These are phyloP conservation scores for Cryptococcus sp. DNA, from an alignment of 1,284 basidiomycete species.

Conservation along the genomic window DNA sequence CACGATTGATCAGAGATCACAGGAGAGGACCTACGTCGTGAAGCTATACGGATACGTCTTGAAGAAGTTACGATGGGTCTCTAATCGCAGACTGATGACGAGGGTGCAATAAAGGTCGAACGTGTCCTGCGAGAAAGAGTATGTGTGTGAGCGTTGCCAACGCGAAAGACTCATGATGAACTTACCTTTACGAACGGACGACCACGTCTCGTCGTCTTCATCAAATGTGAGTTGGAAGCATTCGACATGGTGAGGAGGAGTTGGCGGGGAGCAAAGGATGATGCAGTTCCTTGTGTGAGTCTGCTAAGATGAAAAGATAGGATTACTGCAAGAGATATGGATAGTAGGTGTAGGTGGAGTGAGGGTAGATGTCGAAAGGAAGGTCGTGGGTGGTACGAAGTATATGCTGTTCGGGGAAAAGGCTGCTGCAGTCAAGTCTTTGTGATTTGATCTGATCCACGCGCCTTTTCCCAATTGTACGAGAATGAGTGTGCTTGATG, in stretches of 20 bases:
- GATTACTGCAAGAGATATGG: too few relatives aligned
- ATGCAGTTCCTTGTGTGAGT: too few relatives aligned
- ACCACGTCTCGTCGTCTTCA: conserved; percentile 94
- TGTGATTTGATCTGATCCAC: too few relatives aligned
- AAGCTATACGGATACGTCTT: conserved; percentile 92
- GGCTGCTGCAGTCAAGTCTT: too few relatives aligned
- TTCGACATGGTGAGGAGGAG: conserved; percentile 25
- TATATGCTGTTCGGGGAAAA: too few relatives aligned
- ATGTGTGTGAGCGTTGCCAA: background rate
- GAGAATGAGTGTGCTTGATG: too few relatives aligned
- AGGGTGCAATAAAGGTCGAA: conserved; percentile 97
- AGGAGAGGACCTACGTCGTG: conserved; percentile 71
- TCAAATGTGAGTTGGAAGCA: conserved; percentile 71
- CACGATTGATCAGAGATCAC: background rate
- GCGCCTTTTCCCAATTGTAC: too few relatives aligned
- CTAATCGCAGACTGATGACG: conserved; percentile 87
- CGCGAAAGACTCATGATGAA: background rate
- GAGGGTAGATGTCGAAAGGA: too few relatives aligned
- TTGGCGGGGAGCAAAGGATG: background rate
- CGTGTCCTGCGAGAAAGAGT: conserved; percentile 69
- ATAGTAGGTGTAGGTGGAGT: too few relatives aligned
- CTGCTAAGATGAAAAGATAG: too few relatives aligned
- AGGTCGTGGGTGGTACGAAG: too few relatives aligned
- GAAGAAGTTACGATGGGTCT: conserved; percentile 92
- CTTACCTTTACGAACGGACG: conserved; percentile 87